Evolutionary conservation across 2,329 filamentous ascomycete genomes (phyloP).

Genomic region (Emmonsiellopsis sp.): DNA sequence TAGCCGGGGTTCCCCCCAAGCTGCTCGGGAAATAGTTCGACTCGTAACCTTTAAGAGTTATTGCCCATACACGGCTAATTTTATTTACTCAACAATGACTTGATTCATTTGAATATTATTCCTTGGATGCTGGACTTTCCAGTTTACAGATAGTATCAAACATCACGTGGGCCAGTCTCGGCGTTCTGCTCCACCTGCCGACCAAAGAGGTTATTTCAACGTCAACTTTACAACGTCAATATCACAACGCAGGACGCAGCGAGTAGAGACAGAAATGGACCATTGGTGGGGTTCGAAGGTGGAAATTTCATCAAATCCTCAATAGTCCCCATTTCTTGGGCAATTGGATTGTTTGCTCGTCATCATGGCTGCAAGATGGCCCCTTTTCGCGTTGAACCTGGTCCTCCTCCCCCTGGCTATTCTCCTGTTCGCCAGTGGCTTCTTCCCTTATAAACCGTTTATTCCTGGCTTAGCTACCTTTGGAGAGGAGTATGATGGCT

Average conservation of each 20-base stretch:
- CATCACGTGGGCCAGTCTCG: no score
- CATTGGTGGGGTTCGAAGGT: neutral
- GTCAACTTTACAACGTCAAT: neutral
- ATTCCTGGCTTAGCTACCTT: conserved; percentile 71
- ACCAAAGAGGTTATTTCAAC: neutral
- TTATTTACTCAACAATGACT: no score
- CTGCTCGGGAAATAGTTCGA: no score
- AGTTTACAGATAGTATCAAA: neutral
- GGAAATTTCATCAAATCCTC: neutral
- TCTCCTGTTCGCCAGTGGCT: conserved; percentile 72
- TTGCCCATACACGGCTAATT: no score
- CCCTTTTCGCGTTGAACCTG: conserved; percentile 32
- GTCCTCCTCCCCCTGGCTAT: conserved; percentile 70
- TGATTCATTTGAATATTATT: no score
- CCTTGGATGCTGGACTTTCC: neutral
- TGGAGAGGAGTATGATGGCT: conserved; percentile 44
- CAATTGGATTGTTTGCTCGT: neutral
- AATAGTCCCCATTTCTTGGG: neutral
- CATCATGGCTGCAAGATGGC: conserved; percentile 15
- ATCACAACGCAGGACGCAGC: neutral
- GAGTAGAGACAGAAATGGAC: neutral
- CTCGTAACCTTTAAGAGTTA: no score
- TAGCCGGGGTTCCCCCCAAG: no score
- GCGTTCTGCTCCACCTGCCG: neutral
- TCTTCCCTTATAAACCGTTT: conserved; percentile 96